phyloP scores from a whole-genome alignment of 2,329 filamentous ascomycete species.

The Ophiostoma quercus region DNA sequence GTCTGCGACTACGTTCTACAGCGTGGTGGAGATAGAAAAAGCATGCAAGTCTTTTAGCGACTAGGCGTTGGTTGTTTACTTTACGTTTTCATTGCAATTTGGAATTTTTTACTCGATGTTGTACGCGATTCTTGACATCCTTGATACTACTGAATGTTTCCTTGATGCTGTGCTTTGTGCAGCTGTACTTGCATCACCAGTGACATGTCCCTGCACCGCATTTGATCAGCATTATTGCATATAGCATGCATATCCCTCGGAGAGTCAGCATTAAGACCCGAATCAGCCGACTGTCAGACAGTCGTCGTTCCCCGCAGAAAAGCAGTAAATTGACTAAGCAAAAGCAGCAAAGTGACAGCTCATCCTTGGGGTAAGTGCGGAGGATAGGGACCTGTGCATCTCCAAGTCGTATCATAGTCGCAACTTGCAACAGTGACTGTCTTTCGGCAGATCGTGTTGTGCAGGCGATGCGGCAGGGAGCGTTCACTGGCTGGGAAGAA shows the following conservation, averaged over 20 bases:
- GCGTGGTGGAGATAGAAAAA: background rate
- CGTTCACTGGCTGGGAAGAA: too few relatives aligned
- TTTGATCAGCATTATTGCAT: background rate
- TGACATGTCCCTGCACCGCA: background rate
- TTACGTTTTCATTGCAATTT: background rate
- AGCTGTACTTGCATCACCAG: background rate
- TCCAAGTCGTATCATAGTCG: background rate
- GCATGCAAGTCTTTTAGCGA: conserved; percentile 17
- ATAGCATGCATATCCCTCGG: background rate
- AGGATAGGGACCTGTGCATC: background rate
- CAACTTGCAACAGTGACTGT: background rate
- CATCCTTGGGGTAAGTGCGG: background rate
- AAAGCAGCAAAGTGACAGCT: background rate
- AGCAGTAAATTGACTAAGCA: background rate
- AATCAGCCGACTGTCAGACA: background rate
- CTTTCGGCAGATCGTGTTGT: background rate
- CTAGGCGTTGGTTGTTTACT: conserved; percentile 19
- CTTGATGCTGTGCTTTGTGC: background rate
- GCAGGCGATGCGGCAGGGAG: background rate
- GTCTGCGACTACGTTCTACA: background rate
- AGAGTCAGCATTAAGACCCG: background rate
- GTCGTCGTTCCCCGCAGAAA: background rate
- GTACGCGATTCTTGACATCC: too few relatives aligned
- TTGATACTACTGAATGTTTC: background rate
- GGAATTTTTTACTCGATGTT: background rate